Conservation (phyloP, 1,284 basidiomycete genomes). For the Apiotrichum sp. region DNA sequence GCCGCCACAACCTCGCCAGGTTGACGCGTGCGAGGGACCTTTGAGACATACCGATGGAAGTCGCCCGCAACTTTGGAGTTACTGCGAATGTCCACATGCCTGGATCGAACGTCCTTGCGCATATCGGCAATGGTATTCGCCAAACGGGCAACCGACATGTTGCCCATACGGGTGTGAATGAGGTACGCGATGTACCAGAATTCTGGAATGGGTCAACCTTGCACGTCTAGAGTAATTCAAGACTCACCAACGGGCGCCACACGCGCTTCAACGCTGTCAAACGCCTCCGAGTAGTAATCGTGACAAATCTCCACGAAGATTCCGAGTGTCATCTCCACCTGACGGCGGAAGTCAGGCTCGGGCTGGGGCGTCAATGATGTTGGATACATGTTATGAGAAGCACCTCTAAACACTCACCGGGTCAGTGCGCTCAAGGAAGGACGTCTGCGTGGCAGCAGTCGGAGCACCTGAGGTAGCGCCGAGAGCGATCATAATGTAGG, state of each 20-base stretch:
- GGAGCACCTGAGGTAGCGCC: conserved; percentile 2
- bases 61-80: conserved; percentile 19
- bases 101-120: conserved; percentile 22
- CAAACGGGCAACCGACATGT: conserved; percentile 19
- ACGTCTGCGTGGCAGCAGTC: conserved; percentile 3
- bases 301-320: conserved; percentile 31
- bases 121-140: conserved; percentile 30
- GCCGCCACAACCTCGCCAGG: conserved; percentile 10
- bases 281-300: conserved; percentile 24
- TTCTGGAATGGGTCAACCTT: conserved; percentile 20
- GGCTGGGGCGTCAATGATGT: conserved; percentile 14
- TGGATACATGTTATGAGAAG: too few species aligned
- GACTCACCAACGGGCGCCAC: conserved; percentile 40
- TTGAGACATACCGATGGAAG: conserved; percentile 18
- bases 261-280: conserved; percentile 21
- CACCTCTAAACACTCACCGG: conserved; percentile 3
- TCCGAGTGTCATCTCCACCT: conserved; percentile 27
- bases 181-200: conserved; percentile 31
- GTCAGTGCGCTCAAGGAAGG: conserved; percentile 21
- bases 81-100: conserved; percentile 24
- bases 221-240: neutral
- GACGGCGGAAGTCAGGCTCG: conserved; percentile 21
- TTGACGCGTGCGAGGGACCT: conserved; percentile 18
- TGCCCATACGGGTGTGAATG: conserved; percentile 31
- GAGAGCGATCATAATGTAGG: conserved; percentile 22